These are phyloP conservation scores for Rhizopogon roseolus DNA, from an alignment of 768 basidiomycete species.

Conservation along the genomic window DNA sequence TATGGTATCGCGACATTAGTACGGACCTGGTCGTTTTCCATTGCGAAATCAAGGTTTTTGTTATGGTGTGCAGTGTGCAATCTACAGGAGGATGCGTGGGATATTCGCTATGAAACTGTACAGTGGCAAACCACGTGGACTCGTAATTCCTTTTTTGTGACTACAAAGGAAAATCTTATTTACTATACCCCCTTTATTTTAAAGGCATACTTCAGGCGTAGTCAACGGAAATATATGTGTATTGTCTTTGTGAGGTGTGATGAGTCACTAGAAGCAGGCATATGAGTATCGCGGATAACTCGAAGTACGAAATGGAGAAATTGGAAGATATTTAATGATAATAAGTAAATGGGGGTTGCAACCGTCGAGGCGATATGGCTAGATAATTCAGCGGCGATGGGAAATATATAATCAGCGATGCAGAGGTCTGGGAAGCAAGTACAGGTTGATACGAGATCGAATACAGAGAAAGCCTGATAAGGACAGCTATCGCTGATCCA, in stretches of 20 bases:
- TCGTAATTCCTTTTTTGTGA: too few species aligned
- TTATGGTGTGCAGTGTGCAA: background rate
- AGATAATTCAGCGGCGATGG: constrained; percentile 1
- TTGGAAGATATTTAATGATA: constrained; percentile 4
- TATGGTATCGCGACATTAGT: background rate
- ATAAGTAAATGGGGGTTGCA: constrained; percentile 9
- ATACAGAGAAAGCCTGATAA: constrained; percentile 7
- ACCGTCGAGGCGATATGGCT: constrained; percentile 12
- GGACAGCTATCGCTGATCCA: constrained; percentile 21
- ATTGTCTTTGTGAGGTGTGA: background rate
- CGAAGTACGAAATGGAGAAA: background rate
- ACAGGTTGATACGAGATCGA: constrained; percentile 13
- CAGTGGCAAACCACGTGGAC: constrained; percentile 10
- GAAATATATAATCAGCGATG: constrained; percentile 7
- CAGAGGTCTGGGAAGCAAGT: background rate
- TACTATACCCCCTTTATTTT: too few species aligned
- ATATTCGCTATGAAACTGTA: constrained; percentile 25
- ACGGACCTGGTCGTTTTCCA: constrained; percentile 91
- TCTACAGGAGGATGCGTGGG: constrained; percentile 20
- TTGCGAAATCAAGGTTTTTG: constrained; percentile 31
- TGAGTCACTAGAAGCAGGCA: background rate
- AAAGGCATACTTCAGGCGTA: background rate
- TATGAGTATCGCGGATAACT: background rate
- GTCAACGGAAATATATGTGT: background rate
- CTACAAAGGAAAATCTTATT: too few species aligned